phyloP scores from a whole-genome alignment of 1,139 yeast species.

The Sugiyamaella neomexicana region DNA sequence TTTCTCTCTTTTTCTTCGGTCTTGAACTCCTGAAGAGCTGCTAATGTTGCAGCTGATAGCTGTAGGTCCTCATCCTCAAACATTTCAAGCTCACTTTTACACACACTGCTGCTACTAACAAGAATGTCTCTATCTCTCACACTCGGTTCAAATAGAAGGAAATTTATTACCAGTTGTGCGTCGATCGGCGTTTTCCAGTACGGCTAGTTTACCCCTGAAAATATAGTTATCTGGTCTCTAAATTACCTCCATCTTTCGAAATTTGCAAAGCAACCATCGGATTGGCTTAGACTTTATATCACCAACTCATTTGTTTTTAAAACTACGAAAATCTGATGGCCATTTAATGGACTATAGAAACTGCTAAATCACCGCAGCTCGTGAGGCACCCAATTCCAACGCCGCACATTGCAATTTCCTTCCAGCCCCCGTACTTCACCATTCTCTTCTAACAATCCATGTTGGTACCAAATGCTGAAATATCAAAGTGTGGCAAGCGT shows the following conservation, averaged over 20 bases:
- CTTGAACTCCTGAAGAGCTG: slow-evolving; percentile 72
- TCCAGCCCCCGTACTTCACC: background rate
- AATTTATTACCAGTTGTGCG: background rate
- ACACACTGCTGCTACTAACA: too few relatives aligned
- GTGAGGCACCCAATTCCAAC: background rate
- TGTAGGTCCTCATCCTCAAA: slow-evolving; percentile 30
- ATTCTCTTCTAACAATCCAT: background rate
- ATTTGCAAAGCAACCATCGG: background rate
- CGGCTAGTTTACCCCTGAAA: slow-evolving; percentile 1
- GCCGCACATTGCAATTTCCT: background rate
- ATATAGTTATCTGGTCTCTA: background rate
- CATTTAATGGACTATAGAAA: too few relatives aligned
- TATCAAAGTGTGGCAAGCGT: slow-evolving; percentile 32
- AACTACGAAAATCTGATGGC: too few relatives aligned
- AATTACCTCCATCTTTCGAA: background rate
- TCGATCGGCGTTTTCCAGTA: background rate
- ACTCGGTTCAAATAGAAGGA: background rate
- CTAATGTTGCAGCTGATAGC: slow-evolving; percentile 70
- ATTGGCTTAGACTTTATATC: background rate
- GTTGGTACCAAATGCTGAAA: slow-evolving; percentile 28
- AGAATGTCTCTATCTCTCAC: too few relatives aligned
- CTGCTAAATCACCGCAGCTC: too few relatives aligned
- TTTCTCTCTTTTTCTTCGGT: slow-evolving; percentile 62
- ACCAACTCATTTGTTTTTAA: too few relatives aligned
- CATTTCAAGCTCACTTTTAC: too few relatives aligned